A percentile compares a stretch with the other conserved stretches of the same genome.
phyloP scores from a whole-genome alignment of 257 asterid species.

The Plantago elongata region DNA sequence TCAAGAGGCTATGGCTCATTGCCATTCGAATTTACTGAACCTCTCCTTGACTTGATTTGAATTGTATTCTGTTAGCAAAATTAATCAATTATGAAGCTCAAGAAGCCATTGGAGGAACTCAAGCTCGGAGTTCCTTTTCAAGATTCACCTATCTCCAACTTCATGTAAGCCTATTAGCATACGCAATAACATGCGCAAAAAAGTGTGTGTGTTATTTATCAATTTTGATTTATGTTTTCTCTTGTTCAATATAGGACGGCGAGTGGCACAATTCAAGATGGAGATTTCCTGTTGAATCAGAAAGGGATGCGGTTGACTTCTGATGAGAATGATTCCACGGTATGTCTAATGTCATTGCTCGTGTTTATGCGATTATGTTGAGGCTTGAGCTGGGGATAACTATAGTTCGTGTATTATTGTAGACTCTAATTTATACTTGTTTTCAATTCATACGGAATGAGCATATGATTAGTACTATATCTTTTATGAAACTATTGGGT shows the following conservation, averaged over 20 bases:
- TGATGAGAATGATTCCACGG: conserved; percentile 56
- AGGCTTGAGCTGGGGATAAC: too few relatives aligned
- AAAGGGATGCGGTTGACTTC: conserved; percentile 84
- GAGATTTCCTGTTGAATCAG: conserved; percentile 74
- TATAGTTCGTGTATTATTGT: background rate
- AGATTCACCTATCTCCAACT: conserved; percentile 69
- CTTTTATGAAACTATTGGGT: too few relatives aligned
- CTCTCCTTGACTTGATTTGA: too few relatives aligned
- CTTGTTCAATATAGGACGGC: conserved; percentile 62
- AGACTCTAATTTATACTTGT: background rate
- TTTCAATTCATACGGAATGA: background rate
- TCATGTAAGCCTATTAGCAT: conserved; percentile 35
- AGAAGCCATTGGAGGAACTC: conserved; percentile 80
- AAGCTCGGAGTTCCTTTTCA: conserved; percentile 86
- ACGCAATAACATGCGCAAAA: background rate
- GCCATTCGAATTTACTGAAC: too few relatives aligned
- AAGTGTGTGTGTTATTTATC: background rate
- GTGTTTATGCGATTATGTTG: background rate
- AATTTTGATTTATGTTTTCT: conserved; percentile 2
- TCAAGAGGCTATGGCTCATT: too few relatives aligned
- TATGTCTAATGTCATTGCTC: conserved; percentile 12
- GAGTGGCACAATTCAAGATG: conserved; percentile 94
- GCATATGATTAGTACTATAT: background rate
- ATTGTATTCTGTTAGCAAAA: too few relatives aligned
- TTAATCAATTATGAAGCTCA: conserved; percentile 54